phyloP scores from a whole-genome alignment of 1,284 basidiomycete species.

The Fomes fomentarius region DNA sequence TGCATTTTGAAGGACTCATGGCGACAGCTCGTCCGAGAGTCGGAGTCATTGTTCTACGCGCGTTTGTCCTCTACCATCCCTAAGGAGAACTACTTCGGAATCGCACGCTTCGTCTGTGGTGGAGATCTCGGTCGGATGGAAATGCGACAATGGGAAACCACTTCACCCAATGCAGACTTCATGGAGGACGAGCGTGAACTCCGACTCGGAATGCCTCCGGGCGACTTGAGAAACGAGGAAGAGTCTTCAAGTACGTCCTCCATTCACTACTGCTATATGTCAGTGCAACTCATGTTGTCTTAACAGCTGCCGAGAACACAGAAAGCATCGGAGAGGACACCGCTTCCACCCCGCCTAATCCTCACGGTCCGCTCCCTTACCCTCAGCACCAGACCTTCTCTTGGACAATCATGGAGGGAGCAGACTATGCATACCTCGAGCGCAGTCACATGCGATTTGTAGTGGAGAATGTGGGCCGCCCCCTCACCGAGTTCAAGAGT shows the following conservation, averaged over 20 bases:
- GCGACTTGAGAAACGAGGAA: no score
- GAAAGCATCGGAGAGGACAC: not conserved
- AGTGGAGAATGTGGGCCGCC: conserved; percentile 12
- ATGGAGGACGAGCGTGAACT: not conserved
- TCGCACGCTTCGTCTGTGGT: conserved; percentile 5
- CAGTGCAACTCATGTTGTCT: no score
- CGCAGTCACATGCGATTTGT: conserved; percentile 21
- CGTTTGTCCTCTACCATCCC: conserved; percentile 3
- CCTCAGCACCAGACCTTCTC: conserved; percentile 10
- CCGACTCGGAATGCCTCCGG: not conserved
- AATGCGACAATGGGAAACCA: not conserved
- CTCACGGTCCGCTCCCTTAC: not conserved
- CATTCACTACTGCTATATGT: no score
- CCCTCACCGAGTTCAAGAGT: conserved; percentile 11
- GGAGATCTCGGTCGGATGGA: conserved; percentile 11
- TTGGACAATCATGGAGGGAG: not conserved
- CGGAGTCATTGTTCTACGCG: conserved; percentile 12
- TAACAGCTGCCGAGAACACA: no score
- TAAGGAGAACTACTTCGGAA: not conserved
- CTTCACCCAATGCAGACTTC: not conserved
- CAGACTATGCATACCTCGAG: not conserved
- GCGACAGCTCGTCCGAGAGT: conserved; percentile 5
- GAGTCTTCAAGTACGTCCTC: no score
- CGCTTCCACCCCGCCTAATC: not conserved
- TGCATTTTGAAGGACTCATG: conserved; percentile 21